Evolutionary conservation across 352 stramenopile genomes (phyloP).

Genomic region (Achlya hypogyna): DNA sequence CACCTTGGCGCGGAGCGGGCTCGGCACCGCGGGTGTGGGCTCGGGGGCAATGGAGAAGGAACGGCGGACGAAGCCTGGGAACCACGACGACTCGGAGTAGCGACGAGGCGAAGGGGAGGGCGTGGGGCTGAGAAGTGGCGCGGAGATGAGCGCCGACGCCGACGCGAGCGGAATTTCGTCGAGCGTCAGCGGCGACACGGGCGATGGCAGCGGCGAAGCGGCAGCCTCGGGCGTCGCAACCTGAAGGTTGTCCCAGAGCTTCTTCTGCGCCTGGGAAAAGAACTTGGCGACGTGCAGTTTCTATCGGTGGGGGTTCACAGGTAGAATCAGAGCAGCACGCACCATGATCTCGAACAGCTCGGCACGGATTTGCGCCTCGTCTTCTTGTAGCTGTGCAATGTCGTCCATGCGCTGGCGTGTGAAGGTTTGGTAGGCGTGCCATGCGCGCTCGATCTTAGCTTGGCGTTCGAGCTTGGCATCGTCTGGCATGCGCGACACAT

Average conservation of each 20-base stretch:
- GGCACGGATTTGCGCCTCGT: constrained; percentile 23
- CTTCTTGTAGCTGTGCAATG: constrained; percentile 37
- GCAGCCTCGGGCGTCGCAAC: neutral
- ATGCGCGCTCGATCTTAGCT: constrained; percentile 27
- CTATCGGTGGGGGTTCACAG: constrained; percentile 19
- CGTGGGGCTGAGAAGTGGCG: neutral
- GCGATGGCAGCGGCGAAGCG: neutral
- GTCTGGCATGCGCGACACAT: constrained; percentile 30
- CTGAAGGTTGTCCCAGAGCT: constrained; percentile 34
- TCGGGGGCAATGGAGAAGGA: neutral
- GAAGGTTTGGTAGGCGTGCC: constrained; percentile 34
- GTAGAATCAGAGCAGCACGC: neutral
- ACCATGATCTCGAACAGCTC: constrained; percentile 64
- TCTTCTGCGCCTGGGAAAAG: constrained; percentile 57
- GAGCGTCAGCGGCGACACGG: too few relatives aligned
- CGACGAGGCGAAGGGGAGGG: neutral
- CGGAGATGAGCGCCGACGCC: neutral
- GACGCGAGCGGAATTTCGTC: neutral
- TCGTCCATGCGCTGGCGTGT: constrained; percentile 31
- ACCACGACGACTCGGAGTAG: neutral
- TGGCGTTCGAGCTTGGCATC: constrained; percentile 39
- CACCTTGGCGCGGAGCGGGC: neutral
- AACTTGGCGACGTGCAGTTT: constrained; percentile 64
- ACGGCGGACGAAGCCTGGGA: neutral
- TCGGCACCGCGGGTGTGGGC: neutral